Evolutionary conservation across 331 rosid species (phyloP), one percentile per base, ranked within the genome.

Genomic region (Ulmus americana): DNA sequence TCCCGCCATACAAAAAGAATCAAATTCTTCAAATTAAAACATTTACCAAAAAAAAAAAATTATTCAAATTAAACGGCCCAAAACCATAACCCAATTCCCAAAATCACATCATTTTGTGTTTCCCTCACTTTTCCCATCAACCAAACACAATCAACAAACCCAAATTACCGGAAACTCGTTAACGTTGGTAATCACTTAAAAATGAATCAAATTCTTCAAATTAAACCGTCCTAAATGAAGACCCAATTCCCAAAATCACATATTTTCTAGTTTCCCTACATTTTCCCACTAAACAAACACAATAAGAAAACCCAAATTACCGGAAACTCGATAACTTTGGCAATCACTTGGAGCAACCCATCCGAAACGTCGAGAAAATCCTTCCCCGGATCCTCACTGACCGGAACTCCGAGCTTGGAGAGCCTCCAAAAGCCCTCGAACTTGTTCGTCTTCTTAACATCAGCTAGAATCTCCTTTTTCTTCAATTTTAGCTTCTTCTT

Each of bases 391-490:
- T 89, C 95, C 1, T 71, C 71, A 69, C 73, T 59, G 18, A 86
- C 68, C 49, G 87, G 80, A 58, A 89, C 95, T 1, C 61, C 80
- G 71, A 89, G 96, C 76, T 84, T 86, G 70, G 76, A 84, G 22
- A 88, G 80, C 70, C 88, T 74, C 96, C 96, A 88, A 13, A 76
- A 74, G 10, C 94, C 96, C 40, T 83, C 75, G 49, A 76, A 77
- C 74, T 80, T 86, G 72, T 72, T 74, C 42, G 63, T 54, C 66
- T 62, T 68, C 41, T 76, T 60, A 2, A 75, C 45, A 28, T 64
- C 69, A 4, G 76, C 57, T 2, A 78, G 12, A 47, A 75, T 59
- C 7, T 86, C 69, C 82, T 70, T 82, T 28, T 71, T 80, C 81
- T 84, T 86, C 46, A 71, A 42, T 54, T 64, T 84, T 1, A 88